Evolutionary conservation across 805 yeast species (phyloP).

Genomic region (Kluyveromyces nonfermentans): DNA sequence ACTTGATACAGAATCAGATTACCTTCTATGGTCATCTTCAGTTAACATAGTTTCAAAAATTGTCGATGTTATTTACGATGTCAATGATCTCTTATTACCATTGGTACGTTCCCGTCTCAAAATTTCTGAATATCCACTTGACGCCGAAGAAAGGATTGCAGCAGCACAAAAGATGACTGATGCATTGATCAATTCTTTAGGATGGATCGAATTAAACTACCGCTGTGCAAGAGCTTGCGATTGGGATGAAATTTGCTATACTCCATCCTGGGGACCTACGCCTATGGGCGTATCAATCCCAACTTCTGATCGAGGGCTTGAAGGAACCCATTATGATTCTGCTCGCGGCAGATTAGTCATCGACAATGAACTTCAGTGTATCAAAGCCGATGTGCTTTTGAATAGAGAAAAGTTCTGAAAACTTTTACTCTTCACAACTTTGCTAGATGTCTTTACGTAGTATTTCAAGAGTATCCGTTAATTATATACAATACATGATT

Average conservation of each 20-base stretch:
- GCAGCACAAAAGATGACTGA: slow-evolving; percentile 6
- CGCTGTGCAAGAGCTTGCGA: slow-evolving; percentile 36
- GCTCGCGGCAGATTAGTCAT: slow-evolving; percentile 13
- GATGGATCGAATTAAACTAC: slow-evolving; percentile 36
- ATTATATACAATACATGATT: too few species aligned
- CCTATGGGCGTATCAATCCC: slow-evolving; percentile 37
- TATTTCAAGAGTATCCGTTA: too few species aligned
- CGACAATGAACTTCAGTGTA: slow-evolving; percentile 12
- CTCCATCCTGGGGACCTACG: slow-evolving; percentile 55
- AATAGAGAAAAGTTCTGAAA: background rate
- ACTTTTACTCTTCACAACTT: background rate
- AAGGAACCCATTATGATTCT: slow-evolving; percentile 17
- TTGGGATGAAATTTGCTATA: slow-evolving; percentile 42
- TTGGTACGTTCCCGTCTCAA: slow-evolving; percentile 12
- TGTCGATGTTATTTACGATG: slow-evolving; percentile 29
- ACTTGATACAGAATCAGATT: slow-evolving; percentile 34
- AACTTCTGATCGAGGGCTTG: slow-evolving; percentile 1
- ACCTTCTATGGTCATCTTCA: slow-evolving; percentile 39
- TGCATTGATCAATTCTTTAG: slow-evolving; percentile 23
- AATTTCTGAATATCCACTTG: slow-evolving; percentile 5
- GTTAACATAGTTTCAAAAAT: slow-evolving; percentile 34
- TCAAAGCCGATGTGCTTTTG: slow-evolving; percentile 9
- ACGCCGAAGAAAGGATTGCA: slow-evolving; percentile 13
- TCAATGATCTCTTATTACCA: slow-evolving; percentile 25
- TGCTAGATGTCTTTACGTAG: background rate